Evolutionary conservation across 805 yeast genomes (phyloP), one percentile per base, ranked within the genome.

Genomic region (Saccharomycopsis oosterbeekiorum): DNA sequence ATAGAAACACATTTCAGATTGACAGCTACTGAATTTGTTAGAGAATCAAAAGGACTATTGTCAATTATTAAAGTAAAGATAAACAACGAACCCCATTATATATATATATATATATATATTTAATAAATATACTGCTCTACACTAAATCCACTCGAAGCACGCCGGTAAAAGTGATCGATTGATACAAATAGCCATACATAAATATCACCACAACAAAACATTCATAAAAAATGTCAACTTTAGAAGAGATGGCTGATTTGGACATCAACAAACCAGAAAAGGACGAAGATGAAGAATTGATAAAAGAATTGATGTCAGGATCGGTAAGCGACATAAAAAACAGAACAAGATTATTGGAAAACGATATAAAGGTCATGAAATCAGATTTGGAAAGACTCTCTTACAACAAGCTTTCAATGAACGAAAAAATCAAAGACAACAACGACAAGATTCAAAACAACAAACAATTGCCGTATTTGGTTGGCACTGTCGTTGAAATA

Each of bases 381-480:
- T 88, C 97, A 5, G 99, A 94, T 75, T 79, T 85, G 68, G 94
- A 91, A 74, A 82, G 98, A 71, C 78, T 94, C 62, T 81, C 88
- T 50, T 98, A 94, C 75, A 99, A 94, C 70, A 89, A 90, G 76
- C 84, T 89, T 61, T 89, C 90, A 58, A 94, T 93, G 97, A 75
- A 84, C 60, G 97, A 91, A 67, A 86, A 93, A 73, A 90, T 94
- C 75, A 91, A 92, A 73, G 98, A 94, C 70, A 94, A 94, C 76
- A 90, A 88, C 72, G 97, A 93, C 68, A 94, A 94, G 75, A 93
- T 94, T 74, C 89, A 89, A 70, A 93, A 94, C 73, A 94, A 94
- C 75, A 89, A 87, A 75, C 97, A 92, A 74, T 80, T 94, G 69
- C 99, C 99, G 15, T 94, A 94, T 69, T 77, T 94, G 61, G 99